Conservation (phyloP, 495 filamentous ascomycete genomes). For the Aspergillus olivimuriae region DNA sequence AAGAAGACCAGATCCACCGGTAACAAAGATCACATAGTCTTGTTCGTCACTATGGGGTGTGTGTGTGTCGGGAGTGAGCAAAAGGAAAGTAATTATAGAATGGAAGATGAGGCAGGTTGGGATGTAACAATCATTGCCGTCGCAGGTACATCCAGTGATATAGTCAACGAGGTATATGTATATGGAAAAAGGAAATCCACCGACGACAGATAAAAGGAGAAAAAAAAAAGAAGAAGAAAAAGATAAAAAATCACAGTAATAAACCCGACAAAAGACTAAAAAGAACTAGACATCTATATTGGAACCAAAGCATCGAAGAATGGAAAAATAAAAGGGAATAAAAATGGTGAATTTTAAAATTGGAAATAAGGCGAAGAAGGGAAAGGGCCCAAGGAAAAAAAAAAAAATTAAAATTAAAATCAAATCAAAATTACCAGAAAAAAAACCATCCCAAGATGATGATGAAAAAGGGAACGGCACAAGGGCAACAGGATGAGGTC, state of each 20-base stretch:
- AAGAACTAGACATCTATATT: constrained; percentile 6
- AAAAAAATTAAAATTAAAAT: constrained; percentile 10
- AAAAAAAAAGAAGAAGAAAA: constrained; percentile 18
- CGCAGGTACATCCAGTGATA: constrained; percentile 21
- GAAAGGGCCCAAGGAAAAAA: constrained; percentile 13
- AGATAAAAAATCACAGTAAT: constrained; percentile 14
- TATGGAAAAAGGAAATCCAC: constrained; percentile 10
- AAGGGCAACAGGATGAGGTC: constrained; percentile 37
- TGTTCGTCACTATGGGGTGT: neutral
- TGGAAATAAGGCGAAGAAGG: constrained; percentile 6
- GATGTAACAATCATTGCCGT: too few species aligned
- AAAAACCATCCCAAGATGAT: too few species aligned
- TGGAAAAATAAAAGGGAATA: constrained; percentile 7
- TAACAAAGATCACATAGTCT: constrained; percentile 12
- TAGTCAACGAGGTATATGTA: constrained; percentile 5
- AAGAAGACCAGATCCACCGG: constrained; percentile 13
- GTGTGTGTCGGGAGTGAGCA: too few species aligned
- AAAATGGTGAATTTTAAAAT: constrained; percentile 11
- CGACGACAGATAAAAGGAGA: constrained; percentile 13
- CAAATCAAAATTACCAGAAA: constrained; percentile 6
- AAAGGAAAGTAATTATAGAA: constrained; percentile 16
- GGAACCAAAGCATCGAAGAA: constrained; percentile 7
- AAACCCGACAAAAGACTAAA: constrained; percentile 10
- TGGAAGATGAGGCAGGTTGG: constrained; percentile 7
- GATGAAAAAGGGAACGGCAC: constrained; percentile 16